phyloP scores from a whole-genome alignment of 345 rosid species.

The Arabis hirsuta region DNA sequence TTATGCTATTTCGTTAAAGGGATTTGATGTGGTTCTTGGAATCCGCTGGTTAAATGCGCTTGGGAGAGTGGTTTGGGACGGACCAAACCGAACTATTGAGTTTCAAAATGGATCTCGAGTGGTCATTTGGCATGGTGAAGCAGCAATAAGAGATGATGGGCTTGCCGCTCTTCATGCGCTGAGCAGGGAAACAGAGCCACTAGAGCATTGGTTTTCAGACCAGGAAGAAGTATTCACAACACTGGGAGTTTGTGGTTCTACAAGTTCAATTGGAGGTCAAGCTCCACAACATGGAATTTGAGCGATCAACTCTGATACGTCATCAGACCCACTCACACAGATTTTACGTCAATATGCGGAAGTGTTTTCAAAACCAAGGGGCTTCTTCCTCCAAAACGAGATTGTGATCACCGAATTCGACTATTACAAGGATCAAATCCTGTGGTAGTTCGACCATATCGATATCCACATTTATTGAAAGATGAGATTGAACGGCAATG shows the following conservation, averaged over 20 bases:
- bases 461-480: background rate
- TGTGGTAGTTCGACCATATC: background rate
- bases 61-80: background rate
- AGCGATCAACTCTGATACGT: fast-evolving
- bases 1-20: background rate
- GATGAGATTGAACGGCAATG: background rate
- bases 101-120: no score
- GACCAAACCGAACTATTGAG: background rate
- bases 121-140: background rate
- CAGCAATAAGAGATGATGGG: background rate
- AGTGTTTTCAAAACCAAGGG: background rate
- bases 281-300: background rate
- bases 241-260: background rate
- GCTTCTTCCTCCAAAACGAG: background rate
- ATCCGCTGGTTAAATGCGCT: background rate
- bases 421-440: background rate
- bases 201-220: background rate
- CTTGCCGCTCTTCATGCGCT: background rate
- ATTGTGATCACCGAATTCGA: background rate
- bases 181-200: background rate
- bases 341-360: background rate
- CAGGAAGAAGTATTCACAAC: background rate
- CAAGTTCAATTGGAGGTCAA: no score
- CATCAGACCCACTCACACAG: background rate
- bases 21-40: background rate